Evolutionary conservation across 345 rosid species (phyloP).

Genomic region (Capsella bursapastoris): DNA sequence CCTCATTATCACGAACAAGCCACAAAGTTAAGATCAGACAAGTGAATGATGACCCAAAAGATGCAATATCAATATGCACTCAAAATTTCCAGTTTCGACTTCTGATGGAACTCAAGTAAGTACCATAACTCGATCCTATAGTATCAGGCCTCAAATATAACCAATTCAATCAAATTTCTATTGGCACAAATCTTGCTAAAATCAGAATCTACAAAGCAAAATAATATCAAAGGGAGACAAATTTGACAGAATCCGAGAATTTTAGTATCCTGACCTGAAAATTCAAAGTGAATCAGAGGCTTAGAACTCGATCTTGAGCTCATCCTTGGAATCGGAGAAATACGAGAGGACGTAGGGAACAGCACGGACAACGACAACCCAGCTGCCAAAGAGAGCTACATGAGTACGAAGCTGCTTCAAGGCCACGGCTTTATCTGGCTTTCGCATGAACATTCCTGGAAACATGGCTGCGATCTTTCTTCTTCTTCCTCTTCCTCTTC

Average conservation of each 20-base stretch:
- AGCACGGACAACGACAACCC: slow-evolving; percentile 70
- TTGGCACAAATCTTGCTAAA: too few species aligned
- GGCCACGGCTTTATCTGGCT: slow-evolving; percentile 87
- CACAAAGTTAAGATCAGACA: too few species aligned
- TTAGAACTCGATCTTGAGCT: slow-evolving; percentile 82
- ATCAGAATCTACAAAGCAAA: slow-evolving; percentile 4
- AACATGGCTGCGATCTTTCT: slow-evolving; percentile 54
- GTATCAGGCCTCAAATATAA: background rate
- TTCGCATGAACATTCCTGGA: slow-evolving; percentile 85
- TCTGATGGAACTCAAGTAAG: background rate
- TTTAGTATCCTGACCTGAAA: slow-evolving; percentile 19
- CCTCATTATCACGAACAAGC: too few species aligned
- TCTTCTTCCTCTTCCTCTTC: background rate
- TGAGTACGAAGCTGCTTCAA: slow-evolving; percentile 78
- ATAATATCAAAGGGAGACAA: background rate
- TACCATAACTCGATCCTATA: slow-evolving; percentile 1
- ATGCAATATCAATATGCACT: background rate
- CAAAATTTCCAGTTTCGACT: slow-evolving; percentile 7
- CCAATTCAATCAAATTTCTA: background rate
- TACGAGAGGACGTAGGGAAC: slow-evolving; percentile 73
- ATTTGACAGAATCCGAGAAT: background rate
- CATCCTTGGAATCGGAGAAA: slow-evolving; percentile 65
- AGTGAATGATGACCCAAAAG: slow-evolving; percentile 3
- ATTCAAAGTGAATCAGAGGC: background rate
- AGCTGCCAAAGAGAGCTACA: slow-evolving; percentile 65